Base-by-base conservation (phyloP, 306 rosid genomes). In the Gleditsia sinensis region DNA sequence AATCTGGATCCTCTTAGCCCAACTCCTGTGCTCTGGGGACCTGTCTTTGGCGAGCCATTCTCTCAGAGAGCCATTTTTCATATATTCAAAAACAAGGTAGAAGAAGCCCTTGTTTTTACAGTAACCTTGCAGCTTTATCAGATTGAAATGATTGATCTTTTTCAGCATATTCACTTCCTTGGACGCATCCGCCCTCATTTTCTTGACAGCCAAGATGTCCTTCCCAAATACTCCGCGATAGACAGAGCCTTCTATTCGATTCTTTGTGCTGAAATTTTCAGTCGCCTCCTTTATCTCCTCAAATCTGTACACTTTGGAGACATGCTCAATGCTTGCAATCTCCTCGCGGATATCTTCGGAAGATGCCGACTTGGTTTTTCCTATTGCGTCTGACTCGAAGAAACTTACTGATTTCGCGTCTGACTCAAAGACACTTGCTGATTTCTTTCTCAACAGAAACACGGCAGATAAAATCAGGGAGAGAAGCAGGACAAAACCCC, bases 31-130 rank as follows among this genome's bases (percentile, higher is more conserved):
- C 54, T 83, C 84, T 4, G 16, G 68, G 12, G 84, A 64, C 21
- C 16, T 34, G 21, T 56, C 61, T 77, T 48, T 75, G 14, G 42
- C 20, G 5, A 92, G 89, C 96, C 93, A 92, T 57, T 92, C 90
- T 77, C 84, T 83, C 19, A 88, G 67, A 9, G 89, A 89, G 1
- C 92, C 89, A 66, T 88, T 88, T 53, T 89, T 92, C 93, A 88
- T 82, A 66, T 80, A 92, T 73, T 92, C 89, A 13, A 83, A 88
- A 42, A 92, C 83, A 43, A 88, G 93, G 68, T 71, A 88, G 46
- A 76, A 72, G 56, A 45, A 69, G 21, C 53, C 83, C 0, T 75
- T 30, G 49, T 83, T 49, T 78, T 80, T 49, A 21, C 92, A 89
- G 32, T 87, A 83, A 25, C 92, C 97, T 72, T 86, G 82, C 9